Base-by-base conservation (phyloP, 768 basidiomycete species). In the Phaeolepiota aurea region DNA sequence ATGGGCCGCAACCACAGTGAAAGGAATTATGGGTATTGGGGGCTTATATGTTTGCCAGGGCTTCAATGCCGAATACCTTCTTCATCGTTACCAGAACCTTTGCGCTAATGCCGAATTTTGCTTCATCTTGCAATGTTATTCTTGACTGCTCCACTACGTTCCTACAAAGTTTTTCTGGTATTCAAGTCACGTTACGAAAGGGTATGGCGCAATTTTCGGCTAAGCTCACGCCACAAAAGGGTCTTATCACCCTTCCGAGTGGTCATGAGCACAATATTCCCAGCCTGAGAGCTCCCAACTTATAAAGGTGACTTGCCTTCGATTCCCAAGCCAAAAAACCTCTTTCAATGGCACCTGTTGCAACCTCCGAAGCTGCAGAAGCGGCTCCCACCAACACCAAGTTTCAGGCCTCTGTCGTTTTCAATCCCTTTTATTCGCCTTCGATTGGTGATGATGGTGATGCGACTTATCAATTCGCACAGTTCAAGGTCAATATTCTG, bases 391-490 rank as follows among this genome's bases (percentile, higher is more conserved):
- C 41, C n/a, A 42, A 42, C 20, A 42, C 44, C 15, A 49, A 54
- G 37, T 37, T 38, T 20, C 50, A 54, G 21, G 50, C 38, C 12
- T 42, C 47, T 21, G 44, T 46, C 11, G 44, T 69, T 23, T 61
- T 76, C 60, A 82, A 83, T 51, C 76, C 78, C 0, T 84, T 84
- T 59, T 82, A 85, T 48, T 81, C 79, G 3, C 82, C 83, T 31
- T 62, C 68, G 11, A 62, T 66, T 12, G 68, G 58, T 1, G 74
- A 78, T 32, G 68, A 70, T 31, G 69, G 61, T 0, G 71, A 82
- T 46, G 55, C 61, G 19, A 53, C 45, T 32, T 86, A 86, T 56
- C 46, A 69, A 45, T 74, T 66, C 50, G 68, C 74, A 13, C 60
- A 77, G 31, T 81, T 74, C 57, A 83, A 77, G 68, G 81, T 79